phyloP scores from a whole-genome alignment of 2,329 filamentous ascomycete genomes.

The Ophiocordyceps camponoti-leonardi region DNA sequence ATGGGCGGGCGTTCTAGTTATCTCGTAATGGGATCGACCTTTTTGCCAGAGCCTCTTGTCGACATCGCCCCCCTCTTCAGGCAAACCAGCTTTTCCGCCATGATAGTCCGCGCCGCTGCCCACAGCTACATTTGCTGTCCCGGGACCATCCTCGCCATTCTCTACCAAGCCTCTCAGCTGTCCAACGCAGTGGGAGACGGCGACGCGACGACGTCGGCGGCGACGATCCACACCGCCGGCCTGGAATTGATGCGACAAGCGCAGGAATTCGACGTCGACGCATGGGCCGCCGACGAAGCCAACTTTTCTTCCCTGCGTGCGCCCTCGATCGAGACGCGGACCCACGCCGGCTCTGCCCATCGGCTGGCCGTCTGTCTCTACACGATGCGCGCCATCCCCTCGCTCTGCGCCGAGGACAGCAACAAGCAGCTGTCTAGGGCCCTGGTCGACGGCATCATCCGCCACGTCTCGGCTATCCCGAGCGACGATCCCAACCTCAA shows the following conservation, averaged over 20 bases:
- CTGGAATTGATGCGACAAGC: slow-evolving; percentile 19
- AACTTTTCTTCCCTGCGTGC: slow-evolving; percentile 16
- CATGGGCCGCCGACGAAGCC: slow-evolving; percentile 21
- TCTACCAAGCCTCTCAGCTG: slow-evolving; percentile 24
- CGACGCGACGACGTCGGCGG: slow-evolving; percentile 7
- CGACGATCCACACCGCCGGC: slow-evolving; percentile 10
- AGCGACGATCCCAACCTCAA: slow-evolving; percentile 35
- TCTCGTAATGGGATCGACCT: slow-evolving; percentile 27
- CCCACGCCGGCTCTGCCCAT: slow-evolving; percentile 24
- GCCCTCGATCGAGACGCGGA: slow-evolving; percentile 16
- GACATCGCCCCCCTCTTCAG: slow-evolving; percentile 16
- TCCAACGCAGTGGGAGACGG: slow-evolving; percentile 14
- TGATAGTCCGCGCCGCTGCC: slow-evolving; percentile 21
- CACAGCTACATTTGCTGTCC: slow-evolving; percentile 31
- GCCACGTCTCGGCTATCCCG: slow-evolving; percentile 28
- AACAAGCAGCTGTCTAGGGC: slow-evolving; percentile 11
- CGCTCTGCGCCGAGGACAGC: slow-evolving; percentile 9
- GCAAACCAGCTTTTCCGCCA: slow-evolving; percentile 16
- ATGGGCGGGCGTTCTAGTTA: slow-evolving; percentile 16
- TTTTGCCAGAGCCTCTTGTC: slow-evolving; percentile 16
- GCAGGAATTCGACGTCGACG: slow-evolving; percentile 20
- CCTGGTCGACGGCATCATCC: slow-evolving; percentile 26
- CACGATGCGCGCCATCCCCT: slow-evolving; percentile 21
- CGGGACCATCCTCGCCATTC: slow-evolving; percentile 23
- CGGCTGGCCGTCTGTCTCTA: slow-evolving; percentile 28